A percentile compares a stretch with the other conserved stretches of the same genome.
phyloP scores from a whole-genome alignment of 148 eudicot species.

The Mesembryanthemum crystallinum region DNA sequence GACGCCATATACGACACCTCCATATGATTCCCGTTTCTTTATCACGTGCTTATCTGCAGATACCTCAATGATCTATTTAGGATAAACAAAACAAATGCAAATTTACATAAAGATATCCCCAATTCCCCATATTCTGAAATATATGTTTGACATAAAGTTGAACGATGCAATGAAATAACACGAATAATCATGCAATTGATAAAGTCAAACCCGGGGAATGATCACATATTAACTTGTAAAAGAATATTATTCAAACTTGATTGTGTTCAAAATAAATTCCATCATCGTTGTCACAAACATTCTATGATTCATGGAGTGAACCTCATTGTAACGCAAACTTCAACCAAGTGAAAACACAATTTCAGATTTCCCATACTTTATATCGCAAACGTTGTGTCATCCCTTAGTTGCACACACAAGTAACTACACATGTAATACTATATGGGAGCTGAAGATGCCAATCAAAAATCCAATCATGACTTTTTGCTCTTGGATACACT shows the following conservation, averaged over 20 bases:
- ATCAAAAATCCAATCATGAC: too few relatives aligned
- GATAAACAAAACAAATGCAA: background rate
- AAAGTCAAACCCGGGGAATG: background rate
- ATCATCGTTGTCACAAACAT: background rate
- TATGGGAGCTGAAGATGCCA: too few relatives aligned
- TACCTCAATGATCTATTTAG: background rate
- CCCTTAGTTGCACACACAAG: too few relatives aligned
- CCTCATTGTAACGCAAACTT: too few relatives aligned
- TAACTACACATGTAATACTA: too few relatives aligned
- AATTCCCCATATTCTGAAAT: background rate
- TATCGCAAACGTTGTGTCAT: too few relatives aligned
- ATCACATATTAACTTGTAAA: background rate
- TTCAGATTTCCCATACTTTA: too few relatives aligned
- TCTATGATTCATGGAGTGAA: background rate
- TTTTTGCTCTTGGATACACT: too few relatives aligned
- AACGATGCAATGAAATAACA: background rate
- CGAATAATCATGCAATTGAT: background rate
- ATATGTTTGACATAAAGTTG: background rate
- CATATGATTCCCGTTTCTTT: slow-evolving; percentile 40
- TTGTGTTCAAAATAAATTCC: background rate
- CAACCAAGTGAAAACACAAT: background rate
- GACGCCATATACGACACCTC: slow-evolving; percentile 38
- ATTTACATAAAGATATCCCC: too few relatives aligned
- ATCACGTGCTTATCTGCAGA: slow-evolving; percentile 26
- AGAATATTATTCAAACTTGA: background rate